phyloP scores from a whole-genome alignment of 805 yeast species.

The Teunomyces gatunensis region DNA sequence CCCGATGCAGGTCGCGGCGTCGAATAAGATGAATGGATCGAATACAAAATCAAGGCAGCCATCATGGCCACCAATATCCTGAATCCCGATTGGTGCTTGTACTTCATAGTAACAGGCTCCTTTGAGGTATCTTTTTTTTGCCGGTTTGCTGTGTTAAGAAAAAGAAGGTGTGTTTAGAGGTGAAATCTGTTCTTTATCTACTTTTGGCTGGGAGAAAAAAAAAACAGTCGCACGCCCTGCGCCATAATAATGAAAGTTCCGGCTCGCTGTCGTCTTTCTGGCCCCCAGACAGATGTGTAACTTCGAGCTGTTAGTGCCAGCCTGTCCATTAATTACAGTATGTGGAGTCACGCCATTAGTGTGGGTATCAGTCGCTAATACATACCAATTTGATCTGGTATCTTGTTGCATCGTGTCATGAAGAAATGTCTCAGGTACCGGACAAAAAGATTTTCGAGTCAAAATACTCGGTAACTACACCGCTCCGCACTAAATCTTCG shows the following conservation, averaged over 20 bases:
- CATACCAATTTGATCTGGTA: no score
- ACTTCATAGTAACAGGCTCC: background rate
- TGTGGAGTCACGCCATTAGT: no score
- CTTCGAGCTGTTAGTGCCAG: no score
- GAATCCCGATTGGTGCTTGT: background rate
- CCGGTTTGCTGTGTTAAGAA: background rate
- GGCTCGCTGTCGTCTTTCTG: no score
- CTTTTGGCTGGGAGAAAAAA: background rate
- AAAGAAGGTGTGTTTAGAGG: background rate
- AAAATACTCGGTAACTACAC: background rate
- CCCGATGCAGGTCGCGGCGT: background rate
- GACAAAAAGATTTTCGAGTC: background rate
- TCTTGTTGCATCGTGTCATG: no score
- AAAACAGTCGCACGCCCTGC: no score
- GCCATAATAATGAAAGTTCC: no score
- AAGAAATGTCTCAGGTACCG: no score
- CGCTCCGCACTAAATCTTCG: conserved; percentile 14
- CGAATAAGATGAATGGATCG: background rate
- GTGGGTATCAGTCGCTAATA: no score
- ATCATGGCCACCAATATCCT: background rate
- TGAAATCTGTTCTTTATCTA: conserved; percentile 1
- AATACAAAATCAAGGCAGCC: conserved; percentile 1
- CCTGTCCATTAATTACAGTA: no score
- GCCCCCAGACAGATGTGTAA: no score
- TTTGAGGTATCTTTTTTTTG: background rate